Base-by-base conservation (phyloP, 495 filamentous ascomycete genomes). In the Tuber magnatum region DNA sequence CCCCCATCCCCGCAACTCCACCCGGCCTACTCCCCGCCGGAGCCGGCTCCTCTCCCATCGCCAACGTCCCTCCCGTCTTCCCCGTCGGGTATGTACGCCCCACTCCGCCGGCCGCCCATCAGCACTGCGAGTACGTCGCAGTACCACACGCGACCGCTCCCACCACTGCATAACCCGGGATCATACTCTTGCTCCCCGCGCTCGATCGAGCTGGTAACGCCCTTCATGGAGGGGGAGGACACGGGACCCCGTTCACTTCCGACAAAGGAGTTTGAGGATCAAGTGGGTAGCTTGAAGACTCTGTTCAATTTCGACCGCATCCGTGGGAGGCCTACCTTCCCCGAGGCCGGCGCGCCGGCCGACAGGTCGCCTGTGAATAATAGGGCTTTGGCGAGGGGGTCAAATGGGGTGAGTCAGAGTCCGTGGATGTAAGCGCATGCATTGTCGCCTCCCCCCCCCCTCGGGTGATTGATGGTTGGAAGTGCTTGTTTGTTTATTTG, bases 151-250 rank as follows among this genome's bases (percentile, higher is more conserved):
- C 78, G 82, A 14, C 82, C 82, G 44, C 80, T 83, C 18, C 82
- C 82, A 35, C 82, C 82, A 8, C 76, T 83, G 24, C 81, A 82
- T 61, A 71, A 80, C 12, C 80, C 82, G 22, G 71, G 75, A 39
- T 76, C 77, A 28, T 83, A 77, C 51, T 82, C 82, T 40, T 72
- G 78, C 24, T 83, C 82, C 16, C 82, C 82, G 22, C 78, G 81
- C 51, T 83, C 82, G 38, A 83, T 83, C 56, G 82, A 83, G 12
- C 79, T 83, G 35, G 82, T 83, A 56, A 83, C 82, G 46, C 82
- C 82, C 71, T 42, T 76, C 41, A 61, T 68, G 48, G 51, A 72
- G 46, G 74, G 41, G 72, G 68, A 28, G 75, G 44, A 70, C 72
- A 77, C 32, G 75, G 80, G 74, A 82, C 72, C 44, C 68, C 51